Percentiles rank a stretch among this genome's conserved stretches.
Conservation (phyloP, 2,329 filamentous ascomycete species). For the Colletotrichum agaves region DNA sequence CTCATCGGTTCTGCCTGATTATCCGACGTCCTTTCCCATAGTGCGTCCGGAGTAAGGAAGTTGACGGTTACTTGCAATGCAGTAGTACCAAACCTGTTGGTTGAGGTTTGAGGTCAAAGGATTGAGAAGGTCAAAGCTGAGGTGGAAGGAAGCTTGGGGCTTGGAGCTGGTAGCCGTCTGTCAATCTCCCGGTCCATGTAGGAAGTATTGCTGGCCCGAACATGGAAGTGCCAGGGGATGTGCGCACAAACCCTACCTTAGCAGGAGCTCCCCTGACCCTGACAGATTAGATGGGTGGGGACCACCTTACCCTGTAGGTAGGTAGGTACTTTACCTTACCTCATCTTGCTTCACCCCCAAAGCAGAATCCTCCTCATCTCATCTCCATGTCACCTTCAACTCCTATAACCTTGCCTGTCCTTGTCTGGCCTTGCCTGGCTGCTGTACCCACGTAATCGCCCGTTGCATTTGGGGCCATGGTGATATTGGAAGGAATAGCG, state of each 20-base stretch:
- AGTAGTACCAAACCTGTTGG: no score
- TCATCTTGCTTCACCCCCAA: not conserved
- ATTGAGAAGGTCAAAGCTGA: not conserved
- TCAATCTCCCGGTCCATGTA: conserved; percentile 33
- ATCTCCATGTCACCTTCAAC: conserved; percentile 1
- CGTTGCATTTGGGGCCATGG: conserved; percentile 3
- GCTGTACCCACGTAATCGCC: conserved; percentile 10
- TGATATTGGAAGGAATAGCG: conserved; percentile 15
- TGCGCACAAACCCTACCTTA: conserved; percentile 32
- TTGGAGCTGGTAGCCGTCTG: conserved; percentile 11
- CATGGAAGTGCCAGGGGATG: conserved; percentile 12
- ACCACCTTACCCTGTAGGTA: not conserved
- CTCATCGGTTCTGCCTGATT: no score
- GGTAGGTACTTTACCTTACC: not conserved
- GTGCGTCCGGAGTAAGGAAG: no score
- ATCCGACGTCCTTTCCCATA: no score
- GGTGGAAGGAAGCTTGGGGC: conserved; percentile 1
- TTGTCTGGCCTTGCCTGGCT: not conserved
- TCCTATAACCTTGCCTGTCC: conserved; percentile 2
- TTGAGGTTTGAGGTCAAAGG: no score
- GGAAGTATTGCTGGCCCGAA: not conserved
- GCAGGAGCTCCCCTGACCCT: not conserved
- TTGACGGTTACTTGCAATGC: no score
- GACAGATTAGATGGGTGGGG: no score
- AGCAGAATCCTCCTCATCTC: not conserved